phyloP scores from a whole-genome alignment of 495 filamentous ascomycete genomes.

The Daldinia childiae region DNA sequence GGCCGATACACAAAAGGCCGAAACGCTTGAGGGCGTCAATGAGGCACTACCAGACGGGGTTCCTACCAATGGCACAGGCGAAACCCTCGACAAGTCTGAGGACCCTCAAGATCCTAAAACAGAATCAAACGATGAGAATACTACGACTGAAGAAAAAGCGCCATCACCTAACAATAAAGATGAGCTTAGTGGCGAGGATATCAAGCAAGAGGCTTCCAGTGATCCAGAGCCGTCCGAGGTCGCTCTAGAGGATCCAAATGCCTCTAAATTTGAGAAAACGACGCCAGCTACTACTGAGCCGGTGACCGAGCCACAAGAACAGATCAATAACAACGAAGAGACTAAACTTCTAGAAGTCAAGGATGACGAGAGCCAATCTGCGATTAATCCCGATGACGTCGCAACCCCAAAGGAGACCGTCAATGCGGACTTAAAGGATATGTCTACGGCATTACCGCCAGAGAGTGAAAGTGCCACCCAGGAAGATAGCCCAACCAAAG shows the following conservation, averaged over 20 bases:
- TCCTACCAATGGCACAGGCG: neutral
- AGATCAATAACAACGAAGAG: neutral
- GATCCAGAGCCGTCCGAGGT: neutral
- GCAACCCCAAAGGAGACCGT: neutral
- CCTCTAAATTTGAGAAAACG: neutral
- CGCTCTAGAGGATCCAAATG: neutral
- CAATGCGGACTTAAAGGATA: neutral
- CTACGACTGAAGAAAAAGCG: neutral
- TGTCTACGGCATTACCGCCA: neutral
- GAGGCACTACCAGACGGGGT: conserved; percentile 3
- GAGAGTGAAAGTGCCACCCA: neutral
- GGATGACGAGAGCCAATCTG: neutral
- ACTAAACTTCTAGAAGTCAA: neutral
- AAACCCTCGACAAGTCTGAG: neutral
- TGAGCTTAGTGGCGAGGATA: neutral
- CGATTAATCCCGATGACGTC: neutral
- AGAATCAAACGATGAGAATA: neutral
- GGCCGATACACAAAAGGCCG: neutral
- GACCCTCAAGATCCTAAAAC: neutral
- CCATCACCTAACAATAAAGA: neutral
- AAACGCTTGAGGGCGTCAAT: neutral
- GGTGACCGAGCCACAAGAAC: neutral
- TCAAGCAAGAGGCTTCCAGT: neutral
- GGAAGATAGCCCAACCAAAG: neutral
- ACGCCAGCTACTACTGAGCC: neutral